Conservation (phyloP, 2,329 filamentous ascomycete genomes). For the Fusarium equiseti region DNA sequence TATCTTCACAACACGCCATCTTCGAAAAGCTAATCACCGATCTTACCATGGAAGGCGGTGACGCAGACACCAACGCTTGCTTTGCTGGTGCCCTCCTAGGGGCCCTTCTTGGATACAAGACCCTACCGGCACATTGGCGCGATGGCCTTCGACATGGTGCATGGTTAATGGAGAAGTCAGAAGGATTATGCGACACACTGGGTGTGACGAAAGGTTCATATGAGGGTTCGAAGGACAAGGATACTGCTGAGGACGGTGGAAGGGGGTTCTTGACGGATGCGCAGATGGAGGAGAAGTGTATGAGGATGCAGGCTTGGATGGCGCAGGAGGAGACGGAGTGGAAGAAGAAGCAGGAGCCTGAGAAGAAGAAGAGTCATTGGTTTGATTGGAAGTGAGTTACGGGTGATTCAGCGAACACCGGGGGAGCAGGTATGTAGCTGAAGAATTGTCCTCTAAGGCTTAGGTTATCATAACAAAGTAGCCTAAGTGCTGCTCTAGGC, state of each 20-base stretch:
- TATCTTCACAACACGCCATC: slow-evolving; percentile 41
- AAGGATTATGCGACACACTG: slow-evolving; percentile 55
- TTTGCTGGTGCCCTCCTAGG: slow-evolving; percentile 64
- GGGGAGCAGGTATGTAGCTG: no score
- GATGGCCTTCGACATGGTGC: slow-evolving; percentile 59
- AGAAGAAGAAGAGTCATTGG: slow-evolving; percentile 42
- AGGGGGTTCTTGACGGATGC: slow-evolving; percentile 53
- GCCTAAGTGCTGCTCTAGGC: no score
- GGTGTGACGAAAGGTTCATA: slow-evolving; percentile 54
- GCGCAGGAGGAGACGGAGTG: slow-evolving; percentile 46
- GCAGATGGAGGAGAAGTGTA: slow-evolving; percentile 53
- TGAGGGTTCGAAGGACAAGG: slow-evolving; percentile 52
- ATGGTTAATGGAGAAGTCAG: slow-evolving; percentile 60
- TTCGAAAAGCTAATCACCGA: slow-evolving; percentile 63
- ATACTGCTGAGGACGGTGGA: slow-evolving; percentile 58
- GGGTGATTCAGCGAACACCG: background rate
- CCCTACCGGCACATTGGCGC: slow-evolving; percentile 62
- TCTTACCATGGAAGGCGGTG: slow-evolving; percentile 64
- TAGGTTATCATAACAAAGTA: no score
- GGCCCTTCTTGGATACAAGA: slow-evolving; percentile 59
- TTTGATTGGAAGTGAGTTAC: slow-evolving; percentile 36
- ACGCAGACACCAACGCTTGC: slow-evolving; percentile 67
- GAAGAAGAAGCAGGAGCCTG: slow-evolving; percentile 42
- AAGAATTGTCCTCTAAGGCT: no score
- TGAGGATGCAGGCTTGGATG: slow-evolving; percentile 51